Percentiles rank a stretch among this genome's conserved stretches.
Conservation (phyloP, 2,329 filamentous ascomycete genomes). For the Aureobasidium lini region DNA sequence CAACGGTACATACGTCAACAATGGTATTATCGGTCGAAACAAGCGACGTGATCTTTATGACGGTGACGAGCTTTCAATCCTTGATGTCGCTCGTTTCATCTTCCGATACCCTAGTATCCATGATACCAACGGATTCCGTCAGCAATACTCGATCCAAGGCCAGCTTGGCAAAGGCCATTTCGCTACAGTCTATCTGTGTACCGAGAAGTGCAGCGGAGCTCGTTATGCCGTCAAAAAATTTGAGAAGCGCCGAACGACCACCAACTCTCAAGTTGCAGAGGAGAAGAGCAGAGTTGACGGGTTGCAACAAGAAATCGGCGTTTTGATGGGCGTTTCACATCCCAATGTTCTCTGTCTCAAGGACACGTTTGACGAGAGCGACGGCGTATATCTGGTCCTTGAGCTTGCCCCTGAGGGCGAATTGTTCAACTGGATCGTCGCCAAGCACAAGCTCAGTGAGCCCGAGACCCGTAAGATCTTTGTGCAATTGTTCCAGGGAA, state of each 20-base stretch:
- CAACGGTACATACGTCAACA: conserved; percentile 95
- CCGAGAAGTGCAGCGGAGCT: conserved; percentile 75
- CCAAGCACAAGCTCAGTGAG: conserved; percentile 82
- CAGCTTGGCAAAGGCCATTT: conserved; percentile 93
- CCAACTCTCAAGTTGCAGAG: conserved; percentile 28
- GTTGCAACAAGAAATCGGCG: conserved; percentile 89
- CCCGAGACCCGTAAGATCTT: conserved; percentile 80
- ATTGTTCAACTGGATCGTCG: conserved; percentile 89
- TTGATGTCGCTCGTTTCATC: conserved; percentile 78
- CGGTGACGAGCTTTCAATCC: conserved; percentile 81
- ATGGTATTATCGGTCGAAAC: conserved; percentile 83
- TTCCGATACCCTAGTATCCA: conserved; percentile 80
- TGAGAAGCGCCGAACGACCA: conserved; percentile 72
- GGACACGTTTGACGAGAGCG: conserved; percentile 86
- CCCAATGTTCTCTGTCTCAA: conserved; percentile 88
- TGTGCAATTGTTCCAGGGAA: conserved; percentile 80
- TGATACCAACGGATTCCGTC: conserved; percentile 68
- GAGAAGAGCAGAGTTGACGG: conserved; percentile 78
- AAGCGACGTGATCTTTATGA: conserved; percentile 82
- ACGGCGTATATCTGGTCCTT: conserved; percentile 83
- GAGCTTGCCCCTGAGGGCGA: conserved; percentile 90
- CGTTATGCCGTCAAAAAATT: conserved; percentile 93
- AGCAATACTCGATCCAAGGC: conserved; percentile 77
- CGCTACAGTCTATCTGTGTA: conserved; percentile 83
- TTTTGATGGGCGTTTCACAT: conserved; percentile 95